Evolutionary conservation across 164 flowering plant genomes (phyloP).

Genomic region (Chimonanthus salicifolius): DNA sequence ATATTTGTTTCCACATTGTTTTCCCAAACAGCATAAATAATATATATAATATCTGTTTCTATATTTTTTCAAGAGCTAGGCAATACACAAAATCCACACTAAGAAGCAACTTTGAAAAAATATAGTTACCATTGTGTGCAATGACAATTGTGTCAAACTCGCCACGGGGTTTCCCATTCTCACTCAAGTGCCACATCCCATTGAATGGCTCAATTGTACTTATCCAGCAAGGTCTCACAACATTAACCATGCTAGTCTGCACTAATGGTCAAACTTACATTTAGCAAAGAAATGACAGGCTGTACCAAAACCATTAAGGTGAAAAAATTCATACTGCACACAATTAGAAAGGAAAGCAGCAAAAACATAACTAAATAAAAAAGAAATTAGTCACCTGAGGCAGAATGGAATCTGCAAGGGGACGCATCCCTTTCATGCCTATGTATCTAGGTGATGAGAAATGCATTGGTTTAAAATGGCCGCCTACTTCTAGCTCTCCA

Average conservation of each 20-base stretch:
- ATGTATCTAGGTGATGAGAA: conserved; percentile 62
- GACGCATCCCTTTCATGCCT: conserved; percentile 86
- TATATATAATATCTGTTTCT: too few relatives aligned
- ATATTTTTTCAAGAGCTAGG: not conserved
- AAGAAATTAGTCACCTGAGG: conserved; percentile 39
- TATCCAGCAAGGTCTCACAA: conserved; percentile 91
- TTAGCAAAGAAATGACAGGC: conserved; percentile 5
- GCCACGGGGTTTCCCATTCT: conserved; percentile 81
- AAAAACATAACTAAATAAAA: not conserved
- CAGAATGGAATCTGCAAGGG: conserved; percentile 81
- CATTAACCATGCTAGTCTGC: conserved; percentile 63
- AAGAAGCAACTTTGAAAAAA: not conserved
- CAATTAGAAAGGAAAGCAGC: not conserved
- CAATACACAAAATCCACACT: not conserved
- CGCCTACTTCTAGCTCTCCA: conserved; percentile 84
- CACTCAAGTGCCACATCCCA: conserved; percentile 91
- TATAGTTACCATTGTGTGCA: conserved; percentile 77
- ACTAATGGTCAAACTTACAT: conserved; percentile 9
- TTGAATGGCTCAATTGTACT: conserved; percentile 83
- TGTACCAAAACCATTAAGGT: not conserved
- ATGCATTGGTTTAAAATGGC: conserved; percentile 45
- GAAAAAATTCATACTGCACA: not conserved
- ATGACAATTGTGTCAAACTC: conserved; percentile 84
- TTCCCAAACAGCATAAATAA: too few relatives aligned
- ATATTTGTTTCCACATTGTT: too few relatives aligned